Conservation (phyloP, 192 early-diverging fungal genomes). For the Gaertneriomyces semiglobifer region DNA sequence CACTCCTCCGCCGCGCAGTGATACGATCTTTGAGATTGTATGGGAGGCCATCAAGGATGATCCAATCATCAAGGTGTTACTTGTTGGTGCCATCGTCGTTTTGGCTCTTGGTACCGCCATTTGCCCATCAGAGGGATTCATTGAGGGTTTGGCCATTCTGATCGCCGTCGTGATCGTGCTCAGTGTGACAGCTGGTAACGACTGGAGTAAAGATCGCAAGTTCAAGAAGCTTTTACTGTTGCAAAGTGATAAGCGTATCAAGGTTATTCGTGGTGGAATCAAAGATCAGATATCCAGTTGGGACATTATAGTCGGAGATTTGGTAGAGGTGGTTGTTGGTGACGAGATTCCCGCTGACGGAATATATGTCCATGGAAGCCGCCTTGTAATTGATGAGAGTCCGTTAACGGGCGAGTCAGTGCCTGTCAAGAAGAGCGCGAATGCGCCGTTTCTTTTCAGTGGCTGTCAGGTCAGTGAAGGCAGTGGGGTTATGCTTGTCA, state of each 20-base stretch:
- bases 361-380: constrained; percentile 47
- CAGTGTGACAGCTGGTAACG: constrained; percentile 57
- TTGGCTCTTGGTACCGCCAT: constrained; percentile 50
- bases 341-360: constrained; percentile 62
- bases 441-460: constrained; percentile 53
- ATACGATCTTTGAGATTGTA: constrained; percentile 53
- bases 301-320: constrained; percentile 56
- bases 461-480: constrained; percentile 60
- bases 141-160: constrained; percentile 57
- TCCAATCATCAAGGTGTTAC: constrained; percentile 56
- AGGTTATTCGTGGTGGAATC: constrained; percentile 51
- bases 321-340: constrained; percentile 52
- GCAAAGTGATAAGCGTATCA: constrained; percentile 53
- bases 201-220: constrained; percentile 58
- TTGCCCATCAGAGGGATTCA: constrained; percentile 49
- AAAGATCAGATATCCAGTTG: constrained; percentile 54
- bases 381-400: constrained; percentile 56
- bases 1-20: constrained; percentile 53
- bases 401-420: constrained; percentile 60
- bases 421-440: constrained; percentile 49
- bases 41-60: constrained; percentile 56
- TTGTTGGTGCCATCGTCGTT: constrained; percentile 53
- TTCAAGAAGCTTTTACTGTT: constrained; percentile 59
- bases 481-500: constrained; percentile 49
- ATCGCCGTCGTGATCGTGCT: constrained; percentile 57